These are phyloP conservation scores for Saccharomycopsis lassenensis DNA, from an alignment of 805 yeast genomes.

Conservation along the genomic window DNA sequence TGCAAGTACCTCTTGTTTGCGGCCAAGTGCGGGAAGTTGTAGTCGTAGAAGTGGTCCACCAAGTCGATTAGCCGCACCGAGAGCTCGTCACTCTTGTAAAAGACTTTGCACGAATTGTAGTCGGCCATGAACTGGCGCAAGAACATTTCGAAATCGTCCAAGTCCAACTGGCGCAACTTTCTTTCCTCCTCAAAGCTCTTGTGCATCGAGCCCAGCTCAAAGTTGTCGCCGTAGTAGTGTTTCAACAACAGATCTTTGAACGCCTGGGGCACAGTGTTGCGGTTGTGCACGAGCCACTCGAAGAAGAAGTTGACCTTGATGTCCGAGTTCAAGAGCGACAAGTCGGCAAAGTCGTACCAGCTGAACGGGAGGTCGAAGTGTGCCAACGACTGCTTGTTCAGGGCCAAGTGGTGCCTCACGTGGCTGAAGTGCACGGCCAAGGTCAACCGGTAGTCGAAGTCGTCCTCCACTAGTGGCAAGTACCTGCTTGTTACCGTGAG, in stretches of 20 bases:
- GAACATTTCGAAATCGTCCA: conserved; percentile 6
- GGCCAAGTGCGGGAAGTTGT: conserved; percentile 11
- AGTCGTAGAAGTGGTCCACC: conserved; percentile 5
- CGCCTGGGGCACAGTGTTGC: conserved; percentile 1
- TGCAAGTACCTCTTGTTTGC: no score
- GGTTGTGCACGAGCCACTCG: conserved; percentile 4
- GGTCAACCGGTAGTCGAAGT: conserved; percentile 1
- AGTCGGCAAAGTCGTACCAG: conserved; percentile 15
- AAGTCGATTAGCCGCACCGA: conserved; percentile 4
- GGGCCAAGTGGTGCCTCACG: not conserved
- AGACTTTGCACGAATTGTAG: conserved; percentile 1
- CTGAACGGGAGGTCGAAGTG: conserved; percentile 10
- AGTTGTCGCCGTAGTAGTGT: not conserved
- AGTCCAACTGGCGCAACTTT: not conserved
- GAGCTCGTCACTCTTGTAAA: conserved; percentile 3
- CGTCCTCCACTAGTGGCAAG: no score
- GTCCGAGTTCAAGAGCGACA: conserved; percentile 8
- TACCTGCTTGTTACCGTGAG: no score
- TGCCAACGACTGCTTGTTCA: not conserved
- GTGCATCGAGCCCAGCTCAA: conserved; percentile 1
- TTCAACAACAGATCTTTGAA: not conserved
- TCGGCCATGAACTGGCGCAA: not conserved
- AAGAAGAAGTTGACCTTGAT: conserved; percentile 6
- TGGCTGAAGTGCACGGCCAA: not conserved
- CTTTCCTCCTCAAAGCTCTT: not conserved